phyloP scores from a whole-genome alignment of 176 grass and related monocot species.

The Hordeum marinum region DNA sequence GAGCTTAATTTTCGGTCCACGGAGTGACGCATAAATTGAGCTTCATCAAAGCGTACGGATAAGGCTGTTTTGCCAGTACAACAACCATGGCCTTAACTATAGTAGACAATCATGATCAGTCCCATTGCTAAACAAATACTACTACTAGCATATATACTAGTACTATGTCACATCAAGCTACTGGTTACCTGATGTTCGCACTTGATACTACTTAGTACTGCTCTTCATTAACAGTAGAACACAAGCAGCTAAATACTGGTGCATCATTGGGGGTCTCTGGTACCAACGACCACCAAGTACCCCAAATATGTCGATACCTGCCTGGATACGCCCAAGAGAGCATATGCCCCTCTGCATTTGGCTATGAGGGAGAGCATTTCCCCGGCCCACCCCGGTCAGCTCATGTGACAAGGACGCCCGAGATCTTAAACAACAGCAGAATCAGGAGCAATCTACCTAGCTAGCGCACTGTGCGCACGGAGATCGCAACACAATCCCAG shows the following conservation, averaged over 20 bases:
- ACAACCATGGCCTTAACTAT: neutral
- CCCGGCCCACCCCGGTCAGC: neutral
- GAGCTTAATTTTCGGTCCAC: neutral
- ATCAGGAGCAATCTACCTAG: neutral
- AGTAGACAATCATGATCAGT: neutral
- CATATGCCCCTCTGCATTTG: neutral
- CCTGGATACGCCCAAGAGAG: constrained; percentile 10
- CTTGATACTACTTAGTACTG: neutral
- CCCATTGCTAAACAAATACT: neutral
- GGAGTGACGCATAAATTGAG: neutral
- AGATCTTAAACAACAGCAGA: neutral
- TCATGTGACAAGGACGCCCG: constrained; percentile 1
- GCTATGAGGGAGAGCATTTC: neutral
- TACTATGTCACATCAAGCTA: neutral
- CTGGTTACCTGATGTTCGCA: neutral
- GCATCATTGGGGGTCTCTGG: neutral
- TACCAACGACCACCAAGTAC: neutral
- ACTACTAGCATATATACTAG: neutral
- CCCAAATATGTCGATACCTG: neutral
- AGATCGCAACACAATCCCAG: neutral
- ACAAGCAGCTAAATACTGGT: neutral
- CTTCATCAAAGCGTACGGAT: neutral
- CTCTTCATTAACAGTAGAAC: neutral
- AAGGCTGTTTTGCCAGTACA: neutral
- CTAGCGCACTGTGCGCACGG: neutral